Conservation (phyloP, 2,329 filamentous ascomycete species). For the Zymoseptoria pseudotritici region DNA sequence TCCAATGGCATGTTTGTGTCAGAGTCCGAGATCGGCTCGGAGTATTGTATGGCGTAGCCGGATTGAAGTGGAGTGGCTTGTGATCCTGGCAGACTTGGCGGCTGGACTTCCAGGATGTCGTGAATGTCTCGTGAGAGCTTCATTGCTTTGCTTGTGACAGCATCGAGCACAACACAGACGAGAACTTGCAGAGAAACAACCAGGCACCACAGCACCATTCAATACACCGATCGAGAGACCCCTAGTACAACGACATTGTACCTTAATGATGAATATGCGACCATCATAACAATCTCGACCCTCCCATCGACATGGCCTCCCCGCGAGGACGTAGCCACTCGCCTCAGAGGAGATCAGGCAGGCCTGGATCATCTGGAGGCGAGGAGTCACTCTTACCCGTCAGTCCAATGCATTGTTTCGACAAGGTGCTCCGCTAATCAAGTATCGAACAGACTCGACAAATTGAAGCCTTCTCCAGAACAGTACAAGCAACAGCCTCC, state of each 20-base stretch:
- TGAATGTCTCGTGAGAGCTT: background rate
- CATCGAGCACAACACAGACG: background rate
- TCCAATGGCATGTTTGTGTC: background rate
- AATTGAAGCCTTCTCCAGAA: slow-evolving; percentile 85
- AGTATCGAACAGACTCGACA: slow-evolving; percentile 61
- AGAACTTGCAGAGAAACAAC: background rate
- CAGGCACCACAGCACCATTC: background rate
- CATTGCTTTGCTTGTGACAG: background rate
- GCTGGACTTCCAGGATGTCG: background rate
- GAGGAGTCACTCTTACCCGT: background rate
- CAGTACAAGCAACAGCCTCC: slow-evolving; percentile 86
- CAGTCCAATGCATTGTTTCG: background rate
- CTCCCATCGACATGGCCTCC: slow-evolving; percentile 15
- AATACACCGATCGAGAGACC: background rate
- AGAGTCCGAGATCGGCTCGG: background rate
- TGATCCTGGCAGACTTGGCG: background rate
- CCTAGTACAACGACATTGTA: background rate
- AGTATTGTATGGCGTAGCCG: background rate
- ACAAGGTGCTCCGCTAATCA: background rate
- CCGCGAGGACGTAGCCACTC: slow-evolving; percentile 26
- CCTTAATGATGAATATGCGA: slow-evolving; percentile 5
- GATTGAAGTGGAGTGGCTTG: background rate
- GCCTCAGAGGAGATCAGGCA: slow-evolving; percentile 13
- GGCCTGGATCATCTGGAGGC: background rate
- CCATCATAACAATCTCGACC: slow-evolving; percentile 4